These are phyloP conservation scores for Trichoderma asperellum DNA, from an alignment of 2,329 filamentous ascomycete species.

Conservation along the genomic window DNA sequence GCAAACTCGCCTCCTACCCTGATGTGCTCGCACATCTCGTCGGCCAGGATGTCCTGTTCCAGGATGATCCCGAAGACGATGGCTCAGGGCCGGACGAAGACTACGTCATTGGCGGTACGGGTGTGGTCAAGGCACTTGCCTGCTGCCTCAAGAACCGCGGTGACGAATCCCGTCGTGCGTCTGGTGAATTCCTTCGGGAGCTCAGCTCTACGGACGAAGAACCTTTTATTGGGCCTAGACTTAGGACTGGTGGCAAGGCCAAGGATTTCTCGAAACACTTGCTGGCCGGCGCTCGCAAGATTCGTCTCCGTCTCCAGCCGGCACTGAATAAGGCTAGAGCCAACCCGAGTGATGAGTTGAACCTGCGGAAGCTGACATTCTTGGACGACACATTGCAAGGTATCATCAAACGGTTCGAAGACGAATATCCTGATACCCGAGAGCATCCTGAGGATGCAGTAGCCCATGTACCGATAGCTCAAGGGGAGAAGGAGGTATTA, in stretches of 20 bases:
- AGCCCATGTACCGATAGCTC: slow-evolving; percentile 16
- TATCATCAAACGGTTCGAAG: slow-evolving; percentile 94
- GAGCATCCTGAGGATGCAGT: slow-evolving; percentile 33
- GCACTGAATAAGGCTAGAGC: slow-evolving; percentile 76
- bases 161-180: slow-evolving; percentile 61
- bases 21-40: slow-evolving; percentile 87
- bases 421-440: slow-evolving; percentile 91
- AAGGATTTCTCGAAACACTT: slow-evolving; percentile 94
- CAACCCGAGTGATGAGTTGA: slow-evolving; percentile 70
- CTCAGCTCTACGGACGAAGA: slow-evolving; percentile 47
- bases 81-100: slow-evolving; percentile 82
- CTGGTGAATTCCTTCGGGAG: slow-evolving; percentile 57
- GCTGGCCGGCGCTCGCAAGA: slow-evolving; percentile 85
- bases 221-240: slow-evolving; percentile 36
- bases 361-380: slow-evolving; percentile 83
- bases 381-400: slow-evolving; percentile 84
- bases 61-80: slow-evolving; percentile 60
- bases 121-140: slow-evolving; percentile 89
- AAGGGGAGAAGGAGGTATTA: slow-evolving; percentile 32
- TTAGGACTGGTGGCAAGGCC: slow-evolving; percentile 62
- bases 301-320: slow-evolving; percentile 79
- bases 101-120: slow-evolving; percentile 94
- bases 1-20: slow-evolving; percentile 57
- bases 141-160: slow-evolving; percentile 83
- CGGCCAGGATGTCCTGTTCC: slow-evolving; percentile 62